A percentile compares a stretch with the other conserved stretches of the same genome.
Conservation (phyloP, 1,139 yeast species). For the Zygosaccharomyces sapae region DNA sequence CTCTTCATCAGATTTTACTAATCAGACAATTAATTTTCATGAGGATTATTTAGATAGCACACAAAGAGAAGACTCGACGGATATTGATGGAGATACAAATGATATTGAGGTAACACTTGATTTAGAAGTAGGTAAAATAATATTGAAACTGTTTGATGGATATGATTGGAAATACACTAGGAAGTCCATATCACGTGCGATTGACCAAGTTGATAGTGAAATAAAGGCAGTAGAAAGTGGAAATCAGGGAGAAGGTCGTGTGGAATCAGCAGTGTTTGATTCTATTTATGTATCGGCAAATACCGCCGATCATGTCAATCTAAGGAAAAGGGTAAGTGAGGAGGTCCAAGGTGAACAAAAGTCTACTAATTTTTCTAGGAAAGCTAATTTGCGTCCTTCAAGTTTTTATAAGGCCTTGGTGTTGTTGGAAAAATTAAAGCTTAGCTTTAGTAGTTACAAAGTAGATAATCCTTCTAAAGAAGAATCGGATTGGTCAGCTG, state of each 20-base stretch:
- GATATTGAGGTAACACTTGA: constrained; percentile 13
- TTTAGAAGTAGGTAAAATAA: constrained; percentile 37
- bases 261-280: constrained; percentile 27
- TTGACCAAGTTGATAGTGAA: constrained; percentile 36
- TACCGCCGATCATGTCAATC: constrained; percentile 15
- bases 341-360: constrained; percentile 26
- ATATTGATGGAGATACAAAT: constrained; percentile 1
- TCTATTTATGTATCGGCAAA: constrained; percentile 31
- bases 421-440: constrained; percentile 51
- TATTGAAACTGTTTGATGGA: constrained; percentile 74
- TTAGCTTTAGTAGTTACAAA: constrained; percentile 45
- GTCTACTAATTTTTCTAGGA: constrained; percentile 33
- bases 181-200: constrained; percentile 57
- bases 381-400: constrained; percentile 62
- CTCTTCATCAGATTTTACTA: constrained; percentile 11
- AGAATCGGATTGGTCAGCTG: constrained; percentile 39
- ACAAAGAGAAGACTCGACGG: constrained; percentile 1
- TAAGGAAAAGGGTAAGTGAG: constrained; percentile 22
- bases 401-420: constrained; percentile 56
- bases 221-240: constrained; percentile 21
- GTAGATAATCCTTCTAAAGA: constrained; percentile 44
- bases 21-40: constrained; percentile 8
- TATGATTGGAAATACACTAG: constrained; percentile 88
- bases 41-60: constrained; percentile 13
- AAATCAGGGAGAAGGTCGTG: constrained; percentile 20